Conservation (phyloP, 169 alveolate species). For the Amoebophrya sp. region DNA sequence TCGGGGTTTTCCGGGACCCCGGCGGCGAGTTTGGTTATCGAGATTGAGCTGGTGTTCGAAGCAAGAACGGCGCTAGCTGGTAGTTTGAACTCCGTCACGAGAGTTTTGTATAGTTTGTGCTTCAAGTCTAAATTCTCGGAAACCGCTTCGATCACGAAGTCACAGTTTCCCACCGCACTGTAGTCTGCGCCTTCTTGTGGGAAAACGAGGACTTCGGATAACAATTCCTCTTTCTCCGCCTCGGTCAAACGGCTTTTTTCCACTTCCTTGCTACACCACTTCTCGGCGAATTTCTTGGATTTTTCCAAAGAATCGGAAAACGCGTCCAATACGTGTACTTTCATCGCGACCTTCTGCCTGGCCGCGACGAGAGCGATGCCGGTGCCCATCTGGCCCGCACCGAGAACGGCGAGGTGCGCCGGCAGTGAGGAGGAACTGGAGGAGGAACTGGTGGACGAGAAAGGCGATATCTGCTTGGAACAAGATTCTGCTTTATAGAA, state of each 20-base stretch:
- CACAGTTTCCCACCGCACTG: too few relatives aligned
- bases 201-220: too few relatives aligned
- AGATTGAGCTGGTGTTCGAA: slow-evolving; percentile 70
- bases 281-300: slow-evolving; percentile 52
- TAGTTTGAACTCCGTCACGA: neutral
- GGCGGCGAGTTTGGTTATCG: slow-evolving; percentile 74
- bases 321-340: slow-evolving; percentile 57
- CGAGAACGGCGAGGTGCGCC: slow-evolving; percentile 61
- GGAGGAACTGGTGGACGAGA: too few relatives aligned
- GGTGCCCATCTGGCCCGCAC: slow-evolving; percentile 85
- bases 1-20: too few relatives aligned
- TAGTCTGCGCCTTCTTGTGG: too few relatives aligned
- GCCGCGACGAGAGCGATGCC: slow-evolving; percentile 76
- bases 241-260: slow-evolving; percentile 54
- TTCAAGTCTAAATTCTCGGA: neutral
- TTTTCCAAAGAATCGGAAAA: slow-evolving; percentile 52
- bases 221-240: neutral
- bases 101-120: neutral
- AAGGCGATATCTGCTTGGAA: too few relatives aligned
- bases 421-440: too few relatives aligned
- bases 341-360: slow-evolving; percentile 50
- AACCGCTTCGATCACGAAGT: neutral
- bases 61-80: slow-evolving; percentile 56
- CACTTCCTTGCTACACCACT: slow-evolving; percentile 64
- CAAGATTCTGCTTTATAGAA: too few relatives aligned